phyloP scores from a whole-genome alignment of 305 asterid species.

The Fraxinus floribunda region DNA sequence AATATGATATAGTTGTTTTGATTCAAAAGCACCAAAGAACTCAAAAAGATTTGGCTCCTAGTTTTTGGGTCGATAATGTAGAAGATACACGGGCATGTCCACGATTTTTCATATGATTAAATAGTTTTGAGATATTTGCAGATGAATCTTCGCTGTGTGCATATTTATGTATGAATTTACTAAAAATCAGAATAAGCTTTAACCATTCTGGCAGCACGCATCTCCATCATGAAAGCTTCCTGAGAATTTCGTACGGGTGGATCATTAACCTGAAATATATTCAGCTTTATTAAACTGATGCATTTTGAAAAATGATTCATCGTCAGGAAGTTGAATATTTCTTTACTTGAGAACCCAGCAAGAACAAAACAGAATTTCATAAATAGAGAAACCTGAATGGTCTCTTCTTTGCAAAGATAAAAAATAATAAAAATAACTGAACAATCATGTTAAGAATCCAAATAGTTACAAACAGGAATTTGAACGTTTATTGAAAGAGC shows the following conservation, averaged over 20 bases:
- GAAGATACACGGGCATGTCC: background rate
- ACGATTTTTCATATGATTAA: background rate
- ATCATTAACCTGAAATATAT: conserved; percentile 68
- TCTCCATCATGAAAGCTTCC: conserved; percentile 95
- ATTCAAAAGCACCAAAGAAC: background rate
- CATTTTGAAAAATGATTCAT: background rate
- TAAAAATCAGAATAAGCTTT: conserved; percentile 18
- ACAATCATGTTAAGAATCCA: background rate
- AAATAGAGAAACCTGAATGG: background rate
- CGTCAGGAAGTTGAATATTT: background rate
- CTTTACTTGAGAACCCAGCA: background rate
- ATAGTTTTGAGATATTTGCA: background rate
- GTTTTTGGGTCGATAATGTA: background rate
- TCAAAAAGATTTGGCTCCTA: background rate
- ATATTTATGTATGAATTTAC: background rate
- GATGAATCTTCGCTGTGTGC: background rate
- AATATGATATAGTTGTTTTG: background rate
- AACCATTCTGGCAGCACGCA: conserved; percentile 92
- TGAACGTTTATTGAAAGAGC: background rate
- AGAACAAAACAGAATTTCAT: background rate
- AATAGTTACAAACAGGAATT: background rate
- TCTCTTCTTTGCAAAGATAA: background rate
- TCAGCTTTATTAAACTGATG: background rate
- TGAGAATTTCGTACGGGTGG: conserved; percentile 87
- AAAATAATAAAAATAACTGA: background rate